Percentiles rank a stretch among this genome's conserved stretches.
These are phyloP conservation scores for Thinopyrum obtusiflorum DNA, from an alignment of 202 grass and related monocot species.

Conservation along the genomic window DNA sequence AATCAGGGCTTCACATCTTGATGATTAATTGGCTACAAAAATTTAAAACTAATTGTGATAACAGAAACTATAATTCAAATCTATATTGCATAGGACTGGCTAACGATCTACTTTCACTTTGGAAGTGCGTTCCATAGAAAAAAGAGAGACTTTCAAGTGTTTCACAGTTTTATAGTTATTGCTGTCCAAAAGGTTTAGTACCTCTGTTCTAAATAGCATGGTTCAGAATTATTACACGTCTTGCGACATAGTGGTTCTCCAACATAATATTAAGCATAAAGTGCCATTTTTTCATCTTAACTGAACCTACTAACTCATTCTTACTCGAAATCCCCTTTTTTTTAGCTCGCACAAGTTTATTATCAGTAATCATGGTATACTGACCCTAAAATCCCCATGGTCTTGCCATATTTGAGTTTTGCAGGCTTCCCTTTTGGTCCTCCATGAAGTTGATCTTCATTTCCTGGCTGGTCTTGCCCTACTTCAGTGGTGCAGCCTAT, in stretches of 20 bases:
- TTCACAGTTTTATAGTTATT: neutral
- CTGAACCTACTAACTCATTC: neutral
- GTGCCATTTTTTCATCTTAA: neutral
- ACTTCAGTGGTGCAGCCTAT: conserved; percentile 73
- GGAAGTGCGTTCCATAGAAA: neutral
- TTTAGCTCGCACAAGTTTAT: conserved; percentile 11
- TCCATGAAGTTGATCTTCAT: conserved; percentile 63
- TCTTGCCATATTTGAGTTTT: conserved; percentile 27
- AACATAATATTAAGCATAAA: conserved; percentile 7
- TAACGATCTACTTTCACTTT: neutral
- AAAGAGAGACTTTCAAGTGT: neutral
- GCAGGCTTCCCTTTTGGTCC: conserved; percentile 74
- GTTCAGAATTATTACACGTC: neutral
- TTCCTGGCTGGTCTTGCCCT: conserved; percentile 77
- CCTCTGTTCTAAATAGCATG: neutral
- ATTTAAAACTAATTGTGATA: neutral
- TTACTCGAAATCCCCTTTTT: neutral
- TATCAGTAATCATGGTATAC: neutral
- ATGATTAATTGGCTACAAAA: neutral
- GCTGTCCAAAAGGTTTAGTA: neutral
- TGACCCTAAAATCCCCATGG: neutral
- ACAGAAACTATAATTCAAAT: neutral
- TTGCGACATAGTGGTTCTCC: neutral
- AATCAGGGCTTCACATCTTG: neutral
- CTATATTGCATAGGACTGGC: neutral